Conservation (phyloP, 169 alveolate species). For the Plasmodium coatneyi region DNA sequence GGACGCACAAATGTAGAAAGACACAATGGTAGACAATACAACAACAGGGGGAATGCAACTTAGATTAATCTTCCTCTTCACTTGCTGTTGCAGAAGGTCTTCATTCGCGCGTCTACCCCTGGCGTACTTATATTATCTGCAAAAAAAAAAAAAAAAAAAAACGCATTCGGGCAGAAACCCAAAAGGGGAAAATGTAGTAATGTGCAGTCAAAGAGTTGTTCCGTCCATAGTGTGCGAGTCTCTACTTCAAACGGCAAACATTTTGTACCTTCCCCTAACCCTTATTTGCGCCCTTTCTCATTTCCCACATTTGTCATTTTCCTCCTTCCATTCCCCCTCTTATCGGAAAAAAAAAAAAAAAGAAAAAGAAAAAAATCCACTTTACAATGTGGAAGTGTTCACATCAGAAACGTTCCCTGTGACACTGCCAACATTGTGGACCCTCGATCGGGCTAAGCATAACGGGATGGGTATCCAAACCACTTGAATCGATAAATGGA, state of each 20-base stretch:
- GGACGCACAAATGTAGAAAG: not conserved
- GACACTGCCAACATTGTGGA: not conserved
- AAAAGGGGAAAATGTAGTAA: too few species aligned
- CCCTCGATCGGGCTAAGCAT: too few species aligned
- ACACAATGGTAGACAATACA: not conserved
- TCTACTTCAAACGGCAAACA: too few species aligned
- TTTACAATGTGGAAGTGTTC: not conserved
- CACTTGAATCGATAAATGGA: too few species aligned
- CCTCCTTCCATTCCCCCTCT: too few species aligned
- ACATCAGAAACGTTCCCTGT: not conserved
- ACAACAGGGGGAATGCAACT: not conserved
- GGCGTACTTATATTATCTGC: not conserved
- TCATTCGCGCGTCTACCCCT: not conserved
- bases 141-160: too few species aligned
- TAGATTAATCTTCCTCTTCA: not conserved
- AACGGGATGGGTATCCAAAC: too few species aligned
- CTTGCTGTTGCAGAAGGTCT: not conserved
- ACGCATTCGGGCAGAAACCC: too few species aligned
- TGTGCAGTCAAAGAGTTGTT: too few species aligned
- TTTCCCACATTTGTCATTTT: not conserved
- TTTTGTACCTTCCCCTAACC: not conserved
- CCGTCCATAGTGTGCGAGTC: too few species aligned
- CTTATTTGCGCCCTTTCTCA: not conserved
- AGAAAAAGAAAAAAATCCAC: not conserved
- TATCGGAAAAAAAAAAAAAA: not conserved